Evolutionary conservation across 2,329 filamentous ascomycete species (phyloP).

Genomic region (Clarireedia paspali): DNA sequence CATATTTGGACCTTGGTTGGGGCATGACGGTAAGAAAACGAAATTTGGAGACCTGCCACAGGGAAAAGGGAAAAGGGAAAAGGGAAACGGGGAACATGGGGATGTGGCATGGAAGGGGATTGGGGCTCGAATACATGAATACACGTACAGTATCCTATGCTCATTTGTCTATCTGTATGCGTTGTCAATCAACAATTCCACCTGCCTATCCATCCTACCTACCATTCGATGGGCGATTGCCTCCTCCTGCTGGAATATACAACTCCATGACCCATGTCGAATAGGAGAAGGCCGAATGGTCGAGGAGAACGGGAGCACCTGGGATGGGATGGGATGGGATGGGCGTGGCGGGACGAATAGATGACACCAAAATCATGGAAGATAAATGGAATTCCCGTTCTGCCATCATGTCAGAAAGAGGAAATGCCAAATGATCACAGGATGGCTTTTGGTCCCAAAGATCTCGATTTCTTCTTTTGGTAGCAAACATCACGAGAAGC

Average conservation of each 20-base stretch:
- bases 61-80: background rate
- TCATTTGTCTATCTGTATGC: constrained; percentile 6
- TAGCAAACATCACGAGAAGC: background rate
- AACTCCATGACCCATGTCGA: background rate
- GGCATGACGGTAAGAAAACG: background rate
- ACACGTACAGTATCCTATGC: background rate
- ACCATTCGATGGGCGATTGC: background rate
- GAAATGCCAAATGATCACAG: constrained; percentile 1
- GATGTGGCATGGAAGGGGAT: background rate
- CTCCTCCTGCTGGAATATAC: background rate
- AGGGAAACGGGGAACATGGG: background rate
- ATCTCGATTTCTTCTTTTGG: background rate
- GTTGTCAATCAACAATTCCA: constrained; percentile 8
- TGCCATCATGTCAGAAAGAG: background rate
- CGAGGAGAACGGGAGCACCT: background rate
- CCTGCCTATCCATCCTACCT: background rate
- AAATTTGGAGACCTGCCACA: background rate
- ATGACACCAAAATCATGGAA: constrained; percentile 3
- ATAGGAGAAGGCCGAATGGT: background rate
- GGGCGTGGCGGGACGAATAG: background rate
- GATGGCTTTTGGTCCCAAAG: constrained; percentile 4
- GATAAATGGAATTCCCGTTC: background rate
- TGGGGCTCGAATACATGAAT: background rate
- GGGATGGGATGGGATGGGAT: constrained; percentile 1
- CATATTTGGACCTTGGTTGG: background rate